A percentile compares a stretch with the other conserved stretches of the same genome.
phyloP scores from a whole-genome alignment of 177 flowering plant species.

The Vitis hybrid region DNA sequence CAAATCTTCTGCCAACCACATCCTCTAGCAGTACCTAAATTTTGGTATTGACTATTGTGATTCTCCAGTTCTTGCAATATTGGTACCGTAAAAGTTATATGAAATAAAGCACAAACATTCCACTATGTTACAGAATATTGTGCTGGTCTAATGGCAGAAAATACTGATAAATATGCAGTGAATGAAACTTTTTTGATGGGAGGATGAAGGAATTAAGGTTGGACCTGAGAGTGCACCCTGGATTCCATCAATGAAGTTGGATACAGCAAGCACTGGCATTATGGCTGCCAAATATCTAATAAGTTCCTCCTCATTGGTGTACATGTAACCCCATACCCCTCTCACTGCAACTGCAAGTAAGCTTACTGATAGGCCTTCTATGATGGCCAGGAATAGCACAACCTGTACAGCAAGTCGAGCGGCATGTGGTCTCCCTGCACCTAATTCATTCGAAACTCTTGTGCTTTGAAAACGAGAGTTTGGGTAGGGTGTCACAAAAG shows the following conservation, averaged over 20 bases:
- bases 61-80: no score
- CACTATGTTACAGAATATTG: no score
- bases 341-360: slow-evolving; percentile 3
- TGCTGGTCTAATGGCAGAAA: no score
- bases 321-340: slow-evolving; percentile 30
- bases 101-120: no score
- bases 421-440: slow-evolving; percentile 26
- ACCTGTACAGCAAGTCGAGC: slow-evolving; percentile 28
- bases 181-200: no score
- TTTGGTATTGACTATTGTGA: no score
- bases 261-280: slow-evolving; percentile 29
- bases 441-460: slow-evolving; percentile 40
- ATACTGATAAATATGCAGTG: no score
- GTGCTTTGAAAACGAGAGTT: slow-evolving; percentile 19
- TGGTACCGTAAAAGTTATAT: no score
- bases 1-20: slow-evolving; percentile 34
- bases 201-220: neutral
- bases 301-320: slow-evolving; percentile 24
- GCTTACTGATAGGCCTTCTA: slow-evolving; percentile 16
- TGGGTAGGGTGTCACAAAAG: neutral
- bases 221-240: slow-evolving; percentile 34
- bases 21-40: slow-evolving; percentile 22
- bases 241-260: slow-evolving; percentile 33
- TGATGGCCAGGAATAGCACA: slow-evolving; percentile 22
- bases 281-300: slow-evolving; percentile 24